Percentiles rank a stretch among this genome's conserved stretches.
Conservation (phyloP, 805 yeast species). For the Suhomyces xylopsoci region DNA sequence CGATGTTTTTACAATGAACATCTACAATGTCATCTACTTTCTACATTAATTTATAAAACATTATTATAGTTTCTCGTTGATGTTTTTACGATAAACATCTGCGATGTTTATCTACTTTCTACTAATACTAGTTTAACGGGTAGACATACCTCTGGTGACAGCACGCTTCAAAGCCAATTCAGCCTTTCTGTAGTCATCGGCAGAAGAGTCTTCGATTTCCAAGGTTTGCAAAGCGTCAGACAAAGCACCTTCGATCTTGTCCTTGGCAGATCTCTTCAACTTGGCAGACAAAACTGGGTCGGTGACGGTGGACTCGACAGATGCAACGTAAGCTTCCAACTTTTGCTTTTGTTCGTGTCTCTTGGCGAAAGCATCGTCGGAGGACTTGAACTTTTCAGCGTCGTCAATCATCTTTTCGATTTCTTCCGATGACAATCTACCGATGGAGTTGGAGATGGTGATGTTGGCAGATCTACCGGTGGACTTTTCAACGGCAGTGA, state of each 20-base stretch:
- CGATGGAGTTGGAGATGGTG: constrained; percentile 49
- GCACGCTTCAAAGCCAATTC: constrained; percentile 99
- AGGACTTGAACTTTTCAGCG: constrained; percentile 76
- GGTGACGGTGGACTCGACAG: constrained; percentile 92
- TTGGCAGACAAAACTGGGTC: constrained; percentile 98
- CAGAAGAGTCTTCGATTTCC: constrained; percentile 92
- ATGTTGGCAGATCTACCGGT: constrained; percentile 50
- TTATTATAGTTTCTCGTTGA: no score
- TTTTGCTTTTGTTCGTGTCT: constrained; percentile 99
- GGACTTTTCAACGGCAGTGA: constrained; percentile 48
- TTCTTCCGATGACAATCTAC: constrained; percentile 49
- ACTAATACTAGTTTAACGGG: constrained; percentile 60
- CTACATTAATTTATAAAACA: no score
- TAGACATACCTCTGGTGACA: constrained; percentile 98
- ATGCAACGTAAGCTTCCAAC: constrained; percentile 90
- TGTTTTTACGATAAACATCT: no score
- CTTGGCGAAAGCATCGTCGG: constrained; percentile 99
- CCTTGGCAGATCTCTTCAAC: constrained; percentile 95
- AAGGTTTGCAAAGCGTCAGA: constrained; percentile 98
- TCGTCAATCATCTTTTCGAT: constrained; percentile 48
- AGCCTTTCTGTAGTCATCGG: constrained; percentile 98
- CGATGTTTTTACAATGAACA: no score
- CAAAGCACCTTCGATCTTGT: constrained; percentile 95
- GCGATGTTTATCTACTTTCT: no score
- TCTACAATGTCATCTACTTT: no score